A percentile compares a stretch with the other conserved stretches of the same genome.
Evolutionary conservation across 306 rosid species (phyloP).

Genomic region (Prunus padus): DNA sequence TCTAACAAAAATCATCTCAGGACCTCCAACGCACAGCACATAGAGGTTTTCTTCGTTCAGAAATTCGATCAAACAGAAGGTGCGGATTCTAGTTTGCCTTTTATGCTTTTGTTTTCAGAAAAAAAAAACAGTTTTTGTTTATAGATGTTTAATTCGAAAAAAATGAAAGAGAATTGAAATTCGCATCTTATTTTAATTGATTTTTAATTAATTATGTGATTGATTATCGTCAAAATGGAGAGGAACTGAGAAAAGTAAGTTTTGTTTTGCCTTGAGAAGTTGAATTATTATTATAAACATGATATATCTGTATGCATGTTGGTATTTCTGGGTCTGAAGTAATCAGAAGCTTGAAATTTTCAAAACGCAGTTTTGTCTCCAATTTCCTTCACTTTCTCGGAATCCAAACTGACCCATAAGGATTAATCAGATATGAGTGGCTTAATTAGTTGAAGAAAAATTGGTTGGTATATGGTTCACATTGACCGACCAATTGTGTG

Average conservation of each 20-base stretch:
- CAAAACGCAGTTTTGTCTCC: neutral
- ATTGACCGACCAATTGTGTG: conserved; percentile 4
- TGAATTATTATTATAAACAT: neutral
- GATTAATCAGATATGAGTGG: neutral
- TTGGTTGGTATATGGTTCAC: neutral
- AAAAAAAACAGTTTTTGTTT: neutral
- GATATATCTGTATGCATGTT: neutral
- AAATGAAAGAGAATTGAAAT: neutral
- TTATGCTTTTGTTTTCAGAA: neutral
- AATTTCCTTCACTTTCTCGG: neutral
- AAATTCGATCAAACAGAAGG: conserved; percentile 10
- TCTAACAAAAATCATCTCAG: neutral
- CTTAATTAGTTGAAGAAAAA: neutral
- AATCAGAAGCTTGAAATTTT: conserved; percentile 7
- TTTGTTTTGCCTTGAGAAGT: neutral
- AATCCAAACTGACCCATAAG: neutral
- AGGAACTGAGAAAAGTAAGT: neutral
- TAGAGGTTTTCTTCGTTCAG: neutral
- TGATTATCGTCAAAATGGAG: neutral
- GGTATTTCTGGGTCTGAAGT: neutral
- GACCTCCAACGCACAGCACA: neutral
- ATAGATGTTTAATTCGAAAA: neutral
- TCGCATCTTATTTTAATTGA: neutral
- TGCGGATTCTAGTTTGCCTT: conserved; percentile 7
- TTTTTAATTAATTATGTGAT: neutral